Evolutionary conservation across 2,329 filamentous ascomycete genomes (phyloP).

Genomic region (Graphilbum fragrans): DNA sequence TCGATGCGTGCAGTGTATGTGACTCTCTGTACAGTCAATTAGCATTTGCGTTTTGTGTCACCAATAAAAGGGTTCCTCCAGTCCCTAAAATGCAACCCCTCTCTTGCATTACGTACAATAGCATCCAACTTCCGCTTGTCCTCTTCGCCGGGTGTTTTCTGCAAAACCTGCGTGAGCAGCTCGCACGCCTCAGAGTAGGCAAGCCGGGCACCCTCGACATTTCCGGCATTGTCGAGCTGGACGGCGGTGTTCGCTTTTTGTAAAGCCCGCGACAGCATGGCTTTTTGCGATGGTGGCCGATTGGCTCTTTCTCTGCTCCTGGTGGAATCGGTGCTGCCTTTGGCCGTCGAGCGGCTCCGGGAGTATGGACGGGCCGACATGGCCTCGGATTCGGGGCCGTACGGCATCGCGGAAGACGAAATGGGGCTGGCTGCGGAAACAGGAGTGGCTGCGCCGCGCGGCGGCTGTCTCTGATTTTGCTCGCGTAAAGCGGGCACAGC

Average conservation of each 20-base stretch:
- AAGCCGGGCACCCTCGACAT: constrained; percentile 81
- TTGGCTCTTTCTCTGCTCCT: constrained; percentile 20
- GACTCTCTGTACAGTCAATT: constrained; percentile 45
- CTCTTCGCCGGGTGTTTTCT: constrained; percentile 70
- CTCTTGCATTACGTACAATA: constrained; percentile 85
- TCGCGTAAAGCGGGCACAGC: not conserved
- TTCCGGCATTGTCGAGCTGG: constrained; percentile 88
- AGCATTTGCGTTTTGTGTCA: no score
- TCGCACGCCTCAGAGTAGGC: constrained; percentile 87
- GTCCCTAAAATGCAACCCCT: no score
- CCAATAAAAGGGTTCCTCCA: no score
- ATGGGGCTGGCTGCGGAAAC: constrained; percentile 6
- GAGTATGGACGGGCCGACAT: constrained; percentile 21
- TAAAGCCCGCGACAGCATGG: constrained; percentile 89
- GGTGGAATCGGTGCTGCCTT: constrained; percentile 30
- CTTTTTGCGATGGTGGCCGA: constrained; percentile 66
- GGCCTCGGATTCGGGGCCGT: constrained; percentile 19
- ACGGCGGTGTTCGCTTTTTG: constrained; percentile 95
- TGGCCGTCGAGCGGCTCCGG: constrained; percentile 29
- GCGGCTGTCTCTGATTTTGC: not conserved
- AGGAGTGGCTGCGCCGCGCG: not conserved
- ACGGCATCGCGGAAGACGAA: constrained; percentile 17
- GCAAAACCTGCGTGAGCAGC: constrained; percentile 76
- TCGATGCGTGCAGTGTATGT: constrained; percentile 86
- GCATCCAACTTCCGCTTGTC: constrained; percentile 85